Evolutionary conservation across 306 rosid species (phyloP).

Genomic region (Ormosia emarginata): DNA sequence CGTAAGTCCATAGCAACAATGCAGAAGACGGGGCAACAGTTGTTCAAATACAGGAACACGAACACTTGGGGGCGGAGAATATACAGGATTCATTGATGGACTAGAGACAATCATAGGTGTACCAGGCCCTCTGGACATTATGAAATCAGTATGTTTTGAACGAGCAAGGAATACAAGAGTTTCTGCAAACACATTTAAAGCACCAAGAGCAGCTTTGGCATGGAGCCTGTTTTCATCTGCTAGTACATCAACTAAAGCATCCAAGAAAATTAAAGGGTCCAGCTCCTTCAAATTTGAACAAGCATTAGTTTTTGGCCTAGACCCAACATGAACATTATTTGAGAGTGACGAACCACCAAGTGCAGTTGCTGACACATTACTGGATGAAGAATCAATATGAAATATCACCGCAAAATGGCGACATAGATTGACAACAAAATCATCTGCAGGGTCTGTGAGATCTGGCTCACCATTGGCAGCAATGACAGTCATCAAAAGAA

Average conservation of each 20-base stretch:
- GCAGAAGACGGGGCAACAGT: slow-evolving; percentile 93
- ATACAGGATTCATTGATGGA: slow-evolving; percentile 95
- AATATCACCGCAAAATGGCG: slow-evolving; percentile 96
- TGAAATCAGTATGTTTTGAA: slow-evolving; percentile 84
- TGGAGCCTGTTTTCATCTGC: slow-evolving; percentile 93
- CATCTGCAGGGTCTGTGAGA: slow-evolving; percentile 76
- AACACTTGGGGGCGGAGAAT: slow-evolving; percentile 98
- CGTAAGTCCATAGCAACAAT: slow-evolving; percentile 92
- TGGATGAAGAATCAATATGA: slow-evolving; percentile 66
- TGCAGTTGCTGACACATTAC: slow-evolving; percentile 46
- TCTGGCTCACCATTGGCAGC: slow-evolving; percentile 91
- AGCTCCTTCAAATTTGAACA: slow-evolving; percentile 90
- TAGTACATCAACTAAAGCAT: slow-evolving; percentile 96
- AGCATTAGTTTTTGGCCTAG: slow-evolving; percentile 56
- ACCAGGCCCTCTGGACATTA: slow-evolving; percentile 90
- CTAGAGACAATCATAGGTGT: slow-evolving; percentile 99
- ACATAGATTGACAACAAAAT: slow-evolving; percentile 82
- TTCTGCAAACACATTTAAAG: slow-evolving; percentile 88
- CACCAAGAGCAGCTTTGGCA: slow-evolving; percentile 89
- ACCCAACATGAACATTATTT: slow-evolving; percentile 50
- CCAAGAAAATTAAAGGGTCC: slow-evolving; percentile 91
- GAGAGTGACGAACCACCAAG: slow-evolving; percentile 62
- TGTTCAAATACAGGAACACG: slow-evolving; percentile 93
- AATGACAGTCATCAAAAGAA: slow-evolving; percentile 82
- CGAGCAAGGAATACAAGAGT: slow-evolving; percentile 92